A percentile compares a stretch with the other conserved stretches of the same genome.
phyloP scores from a whole-genome alignment of 768 basidiomycete species.

The Trametes maxima region DNA sequence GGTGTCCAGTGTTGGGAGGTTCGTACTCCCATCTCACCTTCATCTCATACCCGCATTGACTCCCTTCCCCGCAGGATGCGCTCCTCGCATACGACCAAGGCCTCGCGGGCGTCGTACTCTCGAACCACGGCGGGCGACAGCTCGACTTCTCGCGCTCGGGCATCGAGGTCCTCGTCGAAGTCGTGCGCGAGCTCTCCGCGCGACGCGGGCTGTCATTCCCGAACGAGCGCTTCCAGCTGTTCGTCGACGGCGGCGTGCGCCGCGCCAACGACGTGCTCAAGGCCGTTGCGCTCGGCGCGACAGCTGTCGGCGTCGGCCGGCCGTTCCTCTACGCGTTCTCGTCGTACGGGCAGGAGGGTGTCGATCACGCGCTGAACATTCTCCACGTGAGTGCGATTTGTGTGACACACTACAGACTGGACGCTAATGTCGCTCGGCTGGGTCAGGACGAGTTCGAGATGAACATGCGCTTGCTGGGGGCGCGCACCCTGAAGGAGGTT shows the following conservation, averaged over 20 bases:
- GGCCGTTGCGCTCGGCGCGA: conserved; percentile 87
- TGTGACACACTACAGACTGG: neutral
- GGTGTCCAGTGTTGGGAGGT: conserved; percentile 66
- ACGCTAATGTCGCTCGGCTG: neutral
- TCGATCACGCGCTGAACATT: conserved; percentile 81
- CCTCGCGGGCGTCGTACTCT: conserved; percentile 52
- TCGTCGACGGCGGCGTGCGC: conserved; percentile 93
- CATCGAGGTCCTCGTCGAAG: conserved; percentile 56
- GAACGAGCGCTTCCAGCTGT: conserved; percentile 80
- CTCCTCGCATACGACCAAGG: conserved; percentile 51
- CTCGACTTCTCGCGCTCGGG: conserved; percentile 51
- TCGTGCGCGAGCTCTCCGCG: conserved; percentile 68
- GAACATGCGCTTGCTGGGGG: conserved; percentile 93
- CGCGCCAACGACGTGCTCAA: conserved; percentile 90
- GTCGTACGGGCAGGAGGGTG: conserved; percentile 86
- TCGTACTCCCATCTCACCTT: neutral
- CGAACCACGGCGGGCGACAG: conserved; percentile 62
- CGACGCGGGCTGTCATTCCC: conserved; percentile 72
- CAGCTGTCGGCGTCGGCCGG: conserved; percentile 84
- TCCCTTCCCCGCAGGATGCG: conserved; percentile 41
- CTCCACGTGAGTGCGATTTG: conserved; percentile 54
- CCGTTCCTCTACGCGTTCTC: conserved; percentile 90
- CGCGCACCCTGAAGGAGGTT: conserved; percentile 75
- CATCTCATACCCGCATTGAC: neutral
- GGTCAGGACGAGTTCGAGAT: conserved; percentile 94